Evolutionary conservation across 2,329 filamentous ascomycete species (phyloP), one percentile per base, ranked within the genome.

Genomic region (Exophiala sp.): DNA sequence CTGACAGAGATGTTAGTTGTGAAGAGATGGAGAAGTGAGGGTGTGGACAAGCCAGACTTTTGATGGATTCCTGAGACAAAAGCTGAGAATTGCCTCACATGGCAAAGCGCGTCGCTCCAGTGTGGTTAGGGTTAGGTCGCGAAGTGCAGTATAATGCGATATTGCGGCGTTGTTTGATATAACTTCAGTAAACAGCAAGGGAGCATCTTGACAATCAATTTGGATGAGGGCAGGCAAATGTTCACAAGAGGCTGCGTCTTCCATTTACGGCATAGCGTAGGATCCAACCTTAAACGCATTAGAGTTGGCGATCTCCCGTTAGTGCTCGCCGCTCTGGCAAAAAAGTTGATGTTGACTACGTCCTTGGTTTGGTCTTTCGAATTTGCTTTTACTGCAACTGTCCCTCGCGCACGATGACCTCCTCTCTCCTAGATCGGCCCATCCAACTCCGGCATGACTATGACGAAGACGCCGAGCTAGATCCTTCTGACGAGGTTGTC

Each of bases 401-500:
- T 16, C 14, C 18, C 6, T 23, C 35, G 22, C 13, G 21, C 48
- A 13, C 24, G 29, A 58, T 58, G 56, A 48, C 53, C 11, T 18
- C 29, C 19, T 24, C n/a, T 11, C 22, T 53, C 2, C 16, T 53
- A 21, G 46, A 58, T 34, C 46, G 44, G 14, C 55, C 50, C 10
- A 41, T 58, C 14, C 50, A 48, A 34, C 27, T 50, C 29, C 49
- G 59, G 27, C 58, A 65, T 35, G 61, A 63, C 6, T 54, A 57
- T 10, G 58, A 57, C 9, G 58, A 68, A n/a, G 63, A 60, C 29
- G 66, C 65, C 16, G 66, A 72, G 21, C 65, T 68, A 18, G 65
- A 64, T 16, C 55, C 30, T 19, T 53, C 43, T 4, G 43, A 50
- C 23, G 34, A 48, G 30, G 24, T 47, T 22, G 21, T 32, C 18